A percentile compares a stretch with the other conserved stretches of the same genome.
Conservation (phyloP, 306 rosid genomes). For the Sophora flavescens region DNA sequence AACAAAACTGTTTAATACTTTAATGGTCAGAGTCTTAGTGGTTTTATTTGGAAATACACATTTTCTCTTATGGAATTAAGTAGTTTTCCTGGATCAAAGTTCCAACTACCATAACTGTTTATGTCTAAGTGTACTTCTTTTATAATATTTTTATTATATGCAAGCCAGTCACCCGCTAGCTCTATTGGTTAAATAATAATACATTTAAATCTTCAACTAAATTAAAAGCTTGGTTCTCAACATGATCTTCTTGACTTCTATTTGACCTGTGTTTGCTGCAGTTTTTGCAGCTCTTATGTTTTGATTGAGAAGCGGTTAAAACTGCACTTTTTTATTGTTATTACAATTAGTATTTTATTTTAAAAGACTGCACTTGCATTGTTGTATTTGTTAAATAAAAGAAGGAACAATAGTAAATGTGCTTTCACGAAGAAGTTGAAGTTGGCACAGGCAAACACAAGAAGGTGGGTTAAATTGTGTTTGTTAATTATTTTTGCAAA, state of each 20-base stretch:
- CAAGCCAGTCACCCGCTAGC: slow-evolving; percentile 22
- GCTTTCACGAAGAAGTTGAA: background rate
- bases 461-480: too few species aligned
- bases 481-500: too few species aligned
- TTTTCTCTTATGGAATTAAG: slow-evolving; percentile 23
- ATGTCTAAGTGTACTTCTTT: slow-evolving; percentile 16
- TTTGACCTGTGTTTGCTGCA: slow-evolving; percentile 22
- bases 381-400: slow-evolving; percentile 31
- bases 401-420: background rate
- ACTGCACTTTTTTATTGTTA: background rate
- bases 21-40: slow-evolving; percentile 7
- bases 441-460: too few species aligned
- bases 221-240: slow-evolving; percentile 18
- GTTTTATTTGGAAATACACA: slow-evolving; percentile 6
- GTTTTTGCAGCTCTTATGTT: slow-evolving; percentile 27
- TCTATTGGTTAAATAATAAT: background rate
- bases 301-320: background rate
- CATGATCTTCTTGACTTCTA: slow-evolving; percentile 15
- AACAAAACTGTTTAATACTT: background rate
- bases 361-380: slow-evolving; percentile 13
- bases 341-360: too few species aligned
- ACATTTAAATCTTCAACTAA: background rate
- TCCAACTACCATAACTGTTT: slow-evolving; percentile 7
- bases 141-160: slow-evolving; percentile 14
- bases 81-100: slow-evolving; percentile 24